Evolutionary conservation across 2,329 filamentous ascomycete species (phyloP).

Genomic region (Penicillium freii): DNA sequence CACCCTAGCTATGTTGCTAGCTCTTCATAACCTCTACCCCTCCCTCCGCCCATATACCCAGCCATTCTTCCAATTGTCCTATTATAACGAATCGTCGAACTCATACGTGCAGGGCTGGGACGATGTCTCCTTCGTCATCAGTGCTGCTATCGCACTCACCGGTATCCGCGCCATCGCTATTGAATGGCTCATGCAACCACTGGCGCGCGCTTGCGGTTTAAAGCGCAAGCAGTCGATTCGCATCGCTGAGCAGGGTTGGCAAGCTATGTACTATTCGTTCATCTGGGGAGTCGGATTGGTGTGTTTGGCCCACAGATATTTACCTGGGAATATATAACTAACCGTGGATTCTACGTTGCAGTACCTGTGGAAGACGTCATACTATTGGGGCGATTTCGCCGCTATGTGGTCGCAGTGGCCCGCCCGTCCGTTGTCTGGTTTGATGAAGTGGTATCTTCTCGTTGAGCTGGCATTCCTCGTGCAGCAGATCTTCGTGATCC

Average conservation of each 20-base stretch:
- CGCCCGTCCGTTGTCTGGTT: constrained; percentile 66
- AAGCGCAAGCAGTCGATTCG: constrained; percentile 74
- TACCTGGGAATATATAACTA: constrained; percentile 5
- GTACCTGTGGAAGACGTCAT: constrained; percentile 77
- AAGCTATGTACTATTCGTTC: constrained; percentile 75
- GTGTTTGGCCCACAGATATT: constrained; percentile 35
- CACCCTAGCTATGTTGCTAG: constrained; percentile 75
- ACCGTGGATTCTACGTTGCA: constrained; percentile 37
- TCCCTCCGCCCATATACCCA: constrained; percentile 73
- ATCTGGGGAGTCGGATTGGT: constrained; percentile 87
- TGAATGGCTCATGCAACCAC: constrained; percentile 80
- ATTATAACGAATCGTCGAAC: constrained; percentile 68
- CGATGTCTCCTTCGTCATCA: constrained; percentile 73
- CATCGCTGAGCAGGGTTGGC: constrained; percentile 93
- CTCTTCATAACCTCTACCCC: constrained; percentile 80
- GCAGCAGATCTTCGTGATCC: constrained; percentile 89
- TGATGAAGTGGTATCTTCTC: constrained; percentile 86
- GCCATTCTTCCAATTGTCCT: constrained; percentile 85
- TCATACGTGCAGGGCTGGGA: constrained; percentile 75
- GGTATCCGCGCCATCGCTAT: constrained; percentile 79
- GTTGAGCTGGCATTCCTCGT: constrained; percentile 90
- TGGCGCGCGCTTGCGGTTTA: constrained; percentile 71
- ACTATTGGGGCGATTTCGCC: constrained; percentile 72
- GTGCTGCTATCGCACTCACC: constrained; percentile 81
- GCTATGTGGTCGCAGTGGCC: constrained; percentile 87